phyloP scores from a whole-genome alignment of 2,329 filamentous ascomycete species.

The Paracorniculantispora psalliotae region DNA sequence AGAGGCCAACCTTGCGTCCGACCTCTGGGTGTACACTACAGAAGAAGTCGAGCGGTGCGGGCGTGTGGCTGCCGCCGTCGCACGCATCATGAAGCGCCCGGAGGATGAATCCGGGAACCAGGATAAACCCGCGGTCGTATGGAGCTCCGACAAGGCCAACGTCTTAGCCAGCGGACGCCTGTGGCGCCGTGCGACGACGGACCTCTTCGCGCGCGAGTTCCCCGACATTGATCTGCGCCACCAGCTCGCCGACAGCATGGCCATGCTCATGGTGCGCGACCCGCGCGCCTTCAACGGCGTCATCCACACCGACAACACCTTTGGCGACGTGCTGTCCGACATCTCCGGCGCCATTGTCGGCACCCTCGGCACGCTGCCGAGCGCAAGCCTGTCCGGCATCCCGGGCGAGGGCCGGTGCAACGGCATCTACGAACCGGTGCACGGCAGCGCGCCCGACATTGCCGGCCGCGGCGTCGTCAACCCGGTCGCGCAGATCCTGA shows the following conservation, averaged over 20 bases:
- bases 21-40: constrained; percentile 42
- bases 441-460: constrained; percentile 70
- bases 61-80: constrained; percentile 41
- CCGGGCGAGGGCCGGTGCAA: constrained; percentile 43
- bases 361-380: constrained; percentile 40
- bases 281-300: constrained; percentile 44
- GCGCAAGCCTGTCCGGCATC: constrained; percentile 40
- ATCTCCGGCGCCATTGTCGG: constrained; percentile 42
- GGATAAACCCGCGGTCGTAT: constrained; percentile 36
- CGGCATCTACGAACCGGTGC: constrained; percentile 74
- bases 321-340: constrained; percentile 44
- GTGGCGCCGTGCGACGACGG: constrained; percentile 40
- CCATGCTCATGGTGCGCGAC: constrained; percentile 43
- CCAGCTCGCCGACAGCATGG: constrained; percentile 44
- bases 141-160: constrained; percentile 48
- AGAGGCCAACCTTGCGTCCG: constrained; percentile 37
- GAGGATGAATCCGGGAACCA: constrained; percentile 21
- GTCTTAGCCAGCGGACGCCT: constrained; percentile 46
- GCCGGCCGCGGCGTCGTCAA: constrained; percentile 68
- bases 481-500: constrained; percentile 66
- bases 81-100: constrained; percentile 27
- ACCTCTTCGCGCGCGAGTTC: constrained; percentile 38
- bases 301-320: constrained; percentile 44
- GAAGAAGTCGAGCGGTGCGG: constrained; percentile 43
- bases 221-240: constrained; percentile 38